These are phyloP conservation scores for Sarocladiaceae sp. DNA, from an alignment of 2,329 filamentous ascomycete species.

Conservation along the genomic window DNA sequence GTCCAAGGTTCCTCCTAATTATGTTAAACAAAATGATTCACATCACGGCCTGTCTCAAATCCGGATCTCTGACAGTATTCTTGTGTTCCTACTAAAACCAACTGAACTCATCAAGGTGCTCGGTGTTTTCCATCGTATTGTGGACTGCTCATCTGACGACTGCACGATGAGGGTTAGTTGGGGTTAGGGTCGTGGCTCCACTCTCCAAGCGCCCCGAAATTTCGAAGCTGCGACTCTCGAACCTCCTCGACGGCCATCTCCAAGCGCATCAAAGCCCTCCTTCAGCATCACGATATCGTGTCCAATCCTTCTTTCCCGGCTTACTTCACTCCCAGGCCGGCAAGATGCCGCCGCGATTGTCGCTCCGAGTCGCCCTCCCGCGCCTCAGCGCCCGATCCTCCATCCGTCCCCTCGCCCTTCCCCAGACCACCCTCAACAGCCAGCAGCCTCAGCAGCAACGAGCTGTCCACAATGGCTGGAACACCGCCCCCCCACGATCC, in stretches of 20 bases:
- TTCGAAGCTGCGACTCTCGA: neutral
- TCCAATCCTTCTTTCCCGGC: constrained; percentile 14
- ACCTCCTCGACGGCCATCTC: neutral
- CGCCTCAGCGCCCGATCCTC: constrained; percentile 25
- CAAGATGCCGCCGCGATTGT: constrained; percentile 33
- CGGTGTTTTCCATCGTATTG: too few relatives aligned
- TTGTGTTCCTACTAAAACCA: too few relatives aligned
- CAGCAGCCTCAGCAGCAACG: constrained; percentile 21
- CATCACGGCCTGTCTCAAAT: too few relatives aligned
- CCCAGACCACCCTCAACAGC: constrained; percentile 29
- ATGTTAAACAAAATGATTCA: too few relatives aligned
- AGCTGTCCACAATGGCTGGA: constrained; percentile 56
- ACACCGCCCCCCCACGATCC: constrained; percentile 43
- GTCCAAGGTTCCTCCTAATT: too few relatives aligned
- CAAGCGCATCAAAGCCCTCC: neutral
- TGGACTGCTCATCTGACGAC: too few relatives aligned
- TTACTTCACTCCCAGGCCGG: constrained; percentile 12
- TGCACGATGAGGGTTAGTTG: neutral
- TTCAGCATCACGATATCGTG: constrained; percentile 11
- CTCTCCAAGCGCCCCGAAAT: constrained; percentile 8
- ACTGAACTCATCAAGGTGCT: too few relatives aligned
- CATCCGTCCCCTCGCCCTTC: constrained; percentile 35
- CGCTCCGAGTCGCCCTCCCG: constrained; percentile 31
- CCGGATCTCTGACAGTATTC: too few relatives aligned
- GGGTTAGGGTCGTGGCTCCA: neutral